Evolutionary conservation across 148 eudicot genomes (phyloP).

Genomic region (Rhododendron kiyosumense): DNA sequence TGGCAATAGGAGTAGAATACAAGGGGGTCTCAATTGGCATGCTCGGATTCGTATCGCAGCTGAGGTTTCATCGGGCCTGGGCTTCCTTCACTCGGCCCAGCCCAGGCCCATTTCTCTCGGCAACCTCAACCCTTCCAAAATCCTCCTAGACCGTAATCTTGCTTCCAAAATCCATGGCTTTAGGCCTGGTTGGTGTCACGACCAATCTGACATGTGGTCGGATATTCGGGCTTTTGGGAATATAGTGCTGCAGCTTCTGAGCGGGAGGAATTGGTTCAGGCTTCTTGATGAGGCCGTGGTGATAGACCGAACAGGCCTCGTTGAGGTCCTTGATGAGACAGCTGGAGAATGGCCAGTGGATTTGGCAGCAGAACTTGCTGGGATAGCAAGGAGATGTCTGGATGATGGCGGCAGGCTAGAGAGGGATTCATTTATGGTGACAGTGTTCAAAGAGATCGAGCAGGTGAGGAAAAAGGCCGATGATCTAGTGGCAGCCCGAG

Average conservation of each 20-base stretch:
- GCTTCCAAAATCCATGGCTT: conserved; percentile 45
- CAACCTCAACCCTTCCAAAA: conserved; percentile 47
- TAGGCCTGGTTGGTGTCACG: conserved; percentile 15
- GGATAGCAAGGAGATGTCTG: conserved; percentile 49
- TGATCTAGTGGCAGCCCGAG: conserved; percentile 29
- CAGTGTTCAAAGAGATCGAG: conserved; percentile 32
- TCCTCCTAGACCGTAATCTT: conserved; percentile 54
- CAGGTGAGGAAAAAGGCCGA: conserved; percentile 49
- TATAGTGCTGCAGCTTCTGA: conserved; percentile 60
- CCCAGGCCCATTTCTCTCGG: conserved; percentile 55
- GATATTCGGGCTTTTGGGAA: conserved; percentile 54
- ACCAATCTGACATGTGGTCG: conserved; percentile 21
- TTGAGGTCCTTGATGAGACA: conserved; percentile 36
- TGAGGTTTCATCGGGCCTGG: conserved; percentile 48
- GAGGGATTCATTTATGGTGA: conserved; percentile 18
- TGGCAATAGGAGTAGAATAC: conserved; percentile 26
- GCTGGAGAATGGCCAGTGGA: conserved; percentile 68
- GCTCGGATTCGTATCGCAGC: conserved; percentile 55
- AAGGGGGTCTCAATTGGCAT: conserved; percentile 46
- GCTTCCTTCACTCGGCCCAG: conserved; percentile 53
- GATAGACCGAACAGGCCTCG: conserved; percentile 17
- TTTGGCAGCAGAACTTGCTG: conserved; percentile 43
- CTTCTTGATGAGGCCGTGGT: conserved; percentile 20
- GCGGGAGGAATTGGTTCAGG: conserved; percentile 47
- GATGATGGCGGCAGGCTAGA: conserved; percentile 16